Evolutionary conservation across 345 rosid genomes (phyloP).

Genomic region (Sonneratia alba): DNA sequence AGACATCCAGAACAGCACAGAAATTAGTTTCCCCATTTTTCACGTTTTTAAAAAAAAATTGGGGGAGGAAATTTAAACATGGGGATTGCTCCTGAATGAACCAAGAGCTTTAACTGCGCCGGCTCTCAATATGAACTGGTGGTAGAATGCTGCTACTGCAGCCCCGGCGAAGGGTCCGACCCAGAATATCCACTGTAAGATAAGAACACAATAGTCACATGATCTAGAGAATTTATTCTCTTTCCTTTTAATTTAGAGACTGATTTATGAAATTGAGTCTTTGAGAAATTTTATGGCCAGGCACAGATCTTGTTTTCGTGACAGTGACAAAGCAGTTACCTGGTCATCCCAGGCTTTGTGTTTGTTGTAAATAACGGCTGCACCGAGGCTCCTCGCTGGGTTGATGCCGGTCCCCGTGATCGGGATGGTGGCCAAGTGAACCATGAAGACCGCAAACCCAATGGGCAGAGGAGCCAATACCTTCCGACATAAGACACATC

Average conservation of each 20-base stretch:
- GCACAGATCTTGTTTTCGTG: neutral
- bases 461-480: constrained; percentile 25
- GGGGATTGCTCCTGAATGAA: constrained; percentile 21
- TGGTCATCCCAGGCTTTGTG: constrained; percentile 18
- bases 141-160: constrained; percentile 16
- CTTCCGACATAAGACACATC: neutral
- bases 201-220: neutral
- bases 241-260: neutral
- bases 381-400: constrained; percentile 21
- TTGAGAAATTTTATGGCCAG: too few relatives aligned
- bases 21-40: too few relatives aligned
- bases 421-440: constrained; percentile 26
- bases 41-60: too few relatives aligned
- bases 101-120: constrained; percentile 19
- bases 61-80: neutral
- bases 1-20: too few relatives aligned
- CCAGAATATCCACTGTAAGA: constrained; percentile 24
- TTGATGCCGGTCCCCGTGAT: constrained; percentile 23
- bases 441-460: constrained; percentile 24
- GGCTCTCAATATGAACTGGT: constrained; percentile 15
- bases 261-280: neutral
- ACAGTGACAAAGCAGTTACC: constrained; percentile 1
- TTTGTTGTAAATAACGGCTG: constrained; percentile 19
- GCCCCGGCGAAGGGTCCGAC: constrained; percentile 25
- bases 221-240: neutral